Evolutionary conservation across 2,329 filamentous ascomycete genomes (phyloP).

Genomic region (Cucurbitaria berberidis): DNA sequence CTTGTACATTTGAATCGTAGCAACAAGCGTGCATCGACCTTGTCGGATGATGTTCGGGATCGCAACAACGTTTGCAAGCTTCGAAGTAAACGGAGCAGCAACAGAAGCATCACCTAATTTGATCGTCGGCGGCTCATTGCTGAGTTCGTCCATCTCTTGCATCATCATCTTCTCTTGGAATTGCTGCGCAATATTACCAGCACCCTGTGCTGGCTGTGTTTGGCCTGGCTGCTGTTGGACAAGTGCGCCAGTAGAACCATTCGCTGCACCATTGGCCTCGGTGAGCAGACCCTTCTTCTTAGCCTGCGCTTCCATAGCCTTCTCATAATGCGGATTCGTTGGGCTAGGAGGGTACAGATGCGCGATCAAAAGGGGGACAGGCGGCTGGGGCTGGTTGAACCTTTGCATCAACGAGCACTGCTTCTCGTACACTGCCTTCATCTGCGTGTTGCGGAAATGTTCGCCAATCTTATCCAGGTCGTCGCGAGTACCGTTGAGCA

Average conservation of each 20-base stretch:
- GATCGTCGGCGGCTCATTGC: conserved; percentile 90
- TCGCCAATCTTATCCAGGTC: conserved; percentile 92
- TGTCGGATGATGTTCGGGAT: conserved; percentile 98
- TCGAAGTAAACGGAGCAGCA: conserved; percentile 95
- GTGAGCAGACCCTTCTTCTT: conserved; percentile 73
- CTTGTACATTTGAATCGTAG: conserved; percentile 99
- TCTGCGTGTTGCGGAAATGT: conserved; percentile 90
- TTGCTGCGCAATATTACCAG: conserved; percentile 74
- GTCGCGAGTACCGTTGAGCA: conserved; percentile 91
- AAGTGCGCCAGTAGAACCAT: conserved; percentile 29
- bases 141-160: conserved; percentile 72
- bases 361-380: conserved; percentile 88
- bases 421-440: conserved; percentile 99
- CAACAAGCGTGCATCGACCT: conserved; percentile 94
- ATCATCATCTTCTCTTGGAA: conserved; percentile 83
- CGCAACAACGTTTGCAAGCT: conserved; percentile 93
- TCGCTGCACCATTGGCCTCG: conserved; percentile 52
- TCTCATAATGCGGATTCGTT: conserved; percentile 90
- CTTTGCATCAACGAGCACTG: conserved; percentile 88
- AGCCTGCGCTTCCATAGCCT: conserved; percentile 86
- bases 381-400: conserved; percentile 93
- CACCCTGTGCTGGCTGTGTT: conserved; percentile 62
- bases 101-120: conserved; percentile 98
- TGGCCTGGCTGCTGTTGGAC: conserved; percentile 57
- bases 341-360: conserved; percentile 93